Base-by-base conservation (phyloP, 1,284 basidiomycete species). In the Paramarasmius palmivorus region DNA sequence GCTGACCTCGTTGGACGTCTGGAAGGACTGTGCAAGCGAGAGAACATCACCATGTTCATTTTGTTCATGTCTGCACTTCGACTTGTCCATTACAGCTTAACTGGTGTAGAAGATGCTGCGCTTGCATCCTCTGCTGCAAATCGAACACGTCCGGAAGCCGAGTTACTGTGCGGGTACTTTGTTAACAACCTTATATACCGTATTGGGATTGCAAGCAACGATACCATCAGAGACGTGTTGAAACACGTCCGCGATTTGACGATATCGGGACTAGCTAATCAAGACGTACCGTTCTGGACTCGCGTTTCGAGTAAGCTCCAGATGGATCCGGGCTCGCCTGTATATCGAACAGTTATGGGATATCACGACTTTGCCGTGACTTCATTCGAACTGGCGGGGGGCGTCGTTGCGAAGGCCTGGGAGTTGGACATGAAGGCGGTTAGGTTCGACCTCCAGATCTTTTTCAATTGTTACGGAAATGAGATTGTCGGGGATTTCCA, bases 261-360 rank as follows among this genome's bases (percentile, higher is more conserved):
- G 14, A n/a, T 49, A 10, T 29, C 22, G 9, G 47, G 32, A 35
- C 20, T 49, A 19, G 34, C 35, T 7, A 35, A 37, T 23, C 47
- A 49, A 36, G 47, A 49, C 23, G 47, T 38, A 26, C 47, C 47
- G 17, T 49, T 37, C 47, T 38, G 35, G 47, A 26, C 35, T 26
- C 19, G 20, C 19, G 36, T 49, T 35, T 29, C 47, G 3, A 25
- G 36, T 14, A 22, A 35, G 23, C 47, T 35, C n/a, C n/a, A 25
- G 17, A 22, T 14, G 17, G 35, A 35, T 20, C 35, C 37, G 2
- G 19, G 8, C 14, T 37, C 29, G 14, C 47, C 35, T 10, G 23
- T 38, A 8, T 49, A 22, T 25, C 26, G 47, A 20, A 37, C 47
- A 12, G 37, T 49, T 3, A 20, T 49, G 9, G 47, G 47, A 2